These are phyloP conservation scores for Neurospora sp. DNA, from an alignment of 495 filamentous ascomycete species.

Conservation along the genomic window DNA sequence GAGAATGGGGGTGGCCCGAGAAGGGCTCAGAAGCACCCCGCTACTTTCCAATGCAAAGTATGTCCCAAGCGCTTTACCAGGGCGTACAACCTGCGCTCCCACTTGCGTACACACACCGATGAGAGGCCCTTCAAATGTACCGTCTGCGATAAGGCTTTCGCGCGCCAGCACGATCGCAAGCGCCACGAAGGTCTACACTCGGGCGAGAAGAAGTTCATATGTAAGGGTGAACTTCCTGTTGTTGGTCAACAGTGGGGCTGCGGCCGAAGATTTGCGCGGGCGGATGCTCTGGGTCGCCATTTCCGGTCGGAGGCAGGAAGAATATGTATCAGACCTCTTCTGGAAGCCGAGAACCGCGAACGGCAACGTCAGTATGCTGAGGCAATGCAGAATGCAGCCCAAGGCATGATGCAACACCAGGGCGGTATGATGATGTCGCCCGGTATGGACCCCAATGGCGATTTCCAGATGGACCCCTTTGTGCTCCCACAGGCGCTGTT, in stretches of 20 bases:
- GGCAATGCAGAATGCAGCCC: constrained; percentile 41
- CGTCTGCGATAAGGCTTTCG: constrained; percentile 93
- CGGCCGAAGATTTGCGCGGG: constrained; percentile 84
- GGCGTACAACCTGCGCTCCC: constrained; percentile 84
- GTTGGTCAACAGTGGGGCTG: constrained; percentile 83
- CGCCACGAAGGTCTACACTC: constrained; percentile 84
- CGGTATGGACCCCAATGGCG: constrained; percentile 33
- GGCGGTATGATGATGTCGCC: constrained; percentile 31
- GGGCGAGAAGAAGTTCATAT: constrained; percentile 96
- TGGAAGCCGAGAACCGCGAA: constrained; percentile 82
- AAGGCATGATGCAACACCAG: constrained; percentile 35
- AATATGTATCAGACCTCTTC: constrained; percentile 88
- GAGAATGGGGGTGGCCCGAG: constrained; percentile 44
- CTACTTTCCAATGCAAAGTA: constrained; percentile 77
- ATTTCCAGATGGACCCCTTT: constrained; percentile 47
- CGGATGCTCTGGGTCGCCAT: constrained; percentile 91
- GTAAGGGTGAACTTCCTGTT: constrained; percentile 70
- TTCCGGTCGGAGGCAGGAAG: constrained; percentile 93
- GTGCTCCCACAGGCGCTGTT: constrained; percentile 78
- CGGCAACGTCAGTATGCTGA: constrained; percentile 52
- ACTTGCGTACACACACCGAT: constrained; percentile 85
- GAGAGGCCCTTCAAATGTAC: constrained; percentile 92
- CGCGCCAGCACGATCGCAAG: constrained; percentile 87
- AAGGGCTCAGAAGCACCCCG: constrained; percentile 89
- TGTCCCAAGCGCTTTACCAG: constrained; percentile 84